These are phyloP conservation scores for Metschnikowia matae DNA, from an alignment of 805 yeast genomes.

Conservation along the genomic window DNA sequence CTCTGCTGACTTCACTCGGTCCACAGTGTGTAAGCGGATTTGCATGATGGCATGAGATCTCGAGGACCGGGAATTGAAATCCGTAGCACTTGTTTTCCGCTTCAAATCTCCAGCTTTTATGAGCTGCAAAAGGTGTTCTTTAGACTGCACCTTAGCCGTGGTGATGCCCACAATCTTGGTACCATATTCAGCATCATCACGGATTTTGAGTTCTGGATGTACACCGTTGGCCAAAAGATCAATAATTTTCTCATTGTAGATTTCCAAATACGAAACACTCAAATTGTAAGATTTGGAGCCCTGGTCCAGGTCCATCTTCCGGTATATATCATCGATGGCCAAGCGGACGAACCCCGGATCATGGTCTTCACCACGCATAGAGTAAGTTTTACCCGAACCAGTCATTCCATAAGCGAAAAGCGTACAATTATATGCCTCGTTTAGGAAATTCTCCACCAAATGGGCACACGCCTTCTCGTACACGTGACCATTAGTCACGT, in stretches of 20 bases:
- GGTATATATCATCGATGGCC: slow-evolving; percentile 59
- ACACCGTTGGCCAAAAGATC: slow-evolving; percentile 41
- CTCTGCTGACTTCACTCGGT: slow-evolving; percentile 36
- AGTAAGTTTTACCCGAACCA: slow-evolving; percentile 85
- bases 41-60: slow-evolving; percentile 89
- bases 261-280: slow-evolving; percentile 72
- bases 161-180: slow-evolving; percentile 71
- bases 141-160: slow-evolving; percentile 52
- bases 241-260: slow-evolving; percentile 80
- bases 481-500: slow-evolving; percentile 51
- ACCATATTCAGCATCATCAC: slow-evolving; percentile 74
- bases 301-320: slow-evolving; percentile 32
- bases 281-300: slow-evolving; percentile 40
- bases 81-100: slow-evolving; percentile 83
- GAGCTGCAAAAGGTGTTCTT: slow-evolving; percentile 56
- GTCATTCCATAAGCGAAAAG: slow-evolving; percentile 95
- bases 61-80: slow-evolving; percentile 81
- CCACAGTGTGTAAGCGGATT: slow-evolving; percentile 50
- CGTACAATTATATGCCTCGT: slow-evolving; percentile 79
- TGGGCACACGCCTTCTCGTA: slow-evolving; percentile 53
- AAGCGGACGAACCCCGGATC: slow-evolving; percentile 72
- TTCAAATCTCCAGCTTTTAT: slow-evolving; percentile 68
- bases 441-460: slow-evolving; percentile 49
- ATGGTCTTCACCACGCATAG: slow-evolving; percentile 68
- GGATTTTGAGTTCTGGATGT: slow-evolving; percentile 58